Evolutionary conservation across 495 filamentous ascomycete genomes (phyloP), one percentile per base, ranked within the genome.

Genomic region (Daldinia vernicosa): DNA sequence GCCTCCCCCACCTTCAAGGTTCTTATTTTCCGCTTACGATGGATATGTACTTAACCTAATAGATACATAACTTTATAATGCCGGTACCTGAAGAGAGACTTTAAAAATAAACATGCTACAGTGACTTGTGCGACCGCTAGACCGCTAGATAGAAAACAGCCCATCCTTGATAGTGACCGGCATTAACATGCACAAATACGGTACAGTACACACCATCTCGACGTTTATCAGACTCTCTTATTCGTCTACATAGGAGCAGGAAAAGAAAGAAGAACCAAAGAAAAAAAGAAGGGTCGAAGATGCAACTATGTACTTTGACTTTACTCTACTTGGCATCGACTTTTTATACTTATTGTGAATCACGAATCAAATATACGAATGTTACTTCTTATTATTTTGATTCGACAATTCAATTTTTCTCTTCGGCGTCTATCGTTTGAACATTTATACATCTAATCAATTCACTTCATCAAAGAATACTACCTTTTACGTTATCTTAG

Each of bases 201-300:
- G 50, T 51, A 60, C 22, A 45, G 30, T 64, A 57, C 68, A 71
- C 52, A 71, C 68, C 57, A 71, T 66, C 60, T 60, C 24, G 53
- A 62, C 33, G 45, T 66, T 66, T 62, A 56, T 39, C 37, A 39
- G 28, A 47, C 19, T 47, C 37, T 28, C 32, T 55, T 47, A 67
- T 60, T 67, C n/a, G 50, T 26, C 24, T 17, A 35, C n/a, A 45
- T 40, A 47, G 30, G 50, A 57, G 27, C 54, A 9, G 24, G 35
- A 33, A 61, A 30, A 55, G 50, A 40, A 40, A 35, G 37, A 40
- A 35, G 37, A 45, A 30, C 22, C 8, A 58, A 63, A 59, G 11
- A 57, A 60, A 51, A 51, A 51, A 52, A 43, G 24, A 47, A 47
- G 54, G 9, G 8, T 54, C 56, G 45, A 67, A 33, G 56, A 7